A percentile compares a stretch with the other conserved stretches of the same genome.
These are phyloP conservation scores for Pestalotiopsis sp. DNA, from an alignment of 2,329 filamentous ascomycete genomes.

Conservation along the genomic window DNA sequence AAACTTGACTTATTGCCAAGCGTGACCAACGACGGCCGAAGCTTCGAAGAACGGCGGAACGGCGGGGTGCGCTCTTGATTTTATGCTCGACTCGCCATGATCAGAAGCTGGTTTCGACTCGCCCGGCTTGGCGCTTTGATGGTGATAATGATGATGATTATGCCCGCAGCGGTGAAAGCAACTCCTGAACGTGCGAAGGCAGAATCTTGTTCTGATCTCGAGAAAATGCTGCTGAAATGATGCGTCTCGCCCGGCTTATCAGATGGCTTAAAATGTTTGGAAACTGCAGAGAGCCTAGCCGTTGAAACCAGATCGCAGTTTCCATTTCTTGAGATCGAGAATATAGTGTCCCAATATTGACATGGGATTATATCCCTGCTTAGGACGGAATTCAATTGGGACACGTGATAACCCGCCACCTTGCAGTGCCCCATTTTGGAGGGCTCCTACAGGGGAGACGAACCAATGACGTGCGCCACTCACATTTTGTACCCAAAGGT, in stretches of 20 bases:
- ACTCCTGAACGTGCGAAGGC: too few relatives aligned
- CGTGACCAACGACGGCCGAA: background rate
- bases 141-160: too few relatives aligned
- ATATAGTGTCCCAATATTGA: background rate
- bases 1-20: background rate
- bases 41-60: background rate
- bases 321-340: background rate
- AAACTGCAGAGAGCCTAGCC: too few relatives aligned
- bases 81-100: background rate
- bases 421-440: background rate
- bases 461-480: background rate
- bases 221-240: too few relatives aligned
- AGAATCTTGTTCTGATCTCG: too few relatives aligned
- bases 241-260: too few relatives aligned
- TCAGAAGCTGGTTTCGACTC: background rate
- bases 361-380: background rate
- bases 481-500: background rate
- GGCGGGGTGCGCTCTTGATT: background rate
- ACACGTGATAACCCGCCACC: background rate
- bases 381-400: background rate
- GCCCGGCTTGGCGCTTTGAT: background rate
- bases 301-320: background rate
- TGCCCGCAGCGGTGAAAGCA: too few relatives aligned
- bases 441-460: background rate
- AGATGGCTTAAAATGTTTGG: too few relatives aligned